A percentile compares a stretch with the other conserved stretches of the same genome.
Conservation (phyloP, 371 early-diverging fungal genomes). For the Entomophthora muscae region DNA sequence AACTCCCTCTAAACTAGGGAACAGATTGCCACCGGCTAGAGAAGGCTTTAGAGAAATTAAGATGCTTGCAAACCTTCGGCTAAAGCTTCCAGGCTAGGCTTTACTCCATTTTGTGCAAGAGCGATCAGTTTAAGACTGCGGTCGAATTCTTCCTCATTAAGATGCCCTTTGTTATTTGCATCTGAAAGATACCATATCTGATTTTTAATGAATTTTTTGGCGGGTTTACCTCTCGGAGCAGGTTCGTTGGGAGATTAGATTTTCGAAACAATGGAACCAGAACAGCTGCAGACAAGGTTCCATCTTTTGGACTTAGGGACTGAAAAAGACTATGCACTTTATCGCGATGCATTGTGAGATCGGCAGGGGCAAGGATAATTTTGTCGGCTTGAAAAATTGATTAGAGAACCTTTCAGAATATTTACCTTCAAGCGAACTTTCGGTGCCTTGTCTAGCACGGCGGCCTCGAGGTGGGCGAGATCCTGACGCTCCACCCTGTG, state of each 20-base stretch:
- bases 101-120: not conserved
- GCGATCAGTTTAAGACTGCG: not conserved
- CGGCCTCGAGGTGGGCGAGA: not conserved
- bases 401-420: too few species aligned
- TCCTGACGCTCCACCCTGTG: not conserved
- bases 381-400: not conserved
- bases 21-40: not conserved
- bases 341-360: not conserved
- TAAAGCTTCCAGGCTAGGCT: not conserved
- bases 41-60: not conserved
- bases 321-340: not conserved
- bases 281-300: not conserved
- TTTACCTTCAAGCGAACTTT: too few species aligned
- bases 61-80: not conserved
- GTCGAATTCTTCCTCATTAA: not conserved
- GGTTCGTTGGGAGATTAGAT: not conserved
- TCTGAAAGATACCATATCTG: not conserved
- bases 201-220: not conserved
- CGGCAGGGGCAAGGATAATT: not conserved
- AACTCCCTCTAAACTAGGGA: not conserved
- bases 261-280: not conserved
- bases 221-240: not conserved
- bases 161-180: not conserved
- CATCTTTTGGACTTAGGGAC: not conserved
- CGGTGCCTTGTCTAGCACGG: not conserved